A percentile compares a stretch with the other conserved stretches of the same genome.
Evolutionary conservation across 2,329 filamentous ascomycete species (phyloP).

Genomic region (Cytospora paraplurivora): DNA sequence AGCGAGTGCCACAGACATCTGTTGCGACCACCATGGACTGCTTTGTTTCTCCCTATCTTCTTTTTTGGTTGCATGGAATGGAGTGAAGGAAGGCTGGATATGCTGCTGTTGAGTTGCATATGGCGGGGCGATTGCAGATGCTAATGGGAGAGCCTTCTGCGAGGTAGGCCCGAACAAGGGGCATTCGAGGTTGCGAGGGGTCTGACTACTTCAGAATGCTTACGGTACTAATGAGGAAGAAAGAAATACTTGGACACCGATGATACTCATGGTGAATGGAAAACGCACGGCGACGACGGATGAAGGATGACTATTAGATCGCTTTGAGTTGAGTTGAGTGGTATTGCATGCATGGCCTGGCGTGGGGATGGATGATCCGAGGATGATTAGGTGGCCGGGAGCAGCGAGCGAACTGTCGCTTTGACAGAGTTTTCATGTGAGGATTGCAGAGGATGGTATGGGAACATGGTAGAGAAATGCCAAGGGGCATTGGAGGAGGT

Average conservation of each 20-base stretch:
- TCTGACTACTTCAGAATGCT: neutral
- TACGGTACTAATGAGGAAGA: constrained; percentile 3
- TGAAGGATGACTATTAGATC: constrained; percentile 3
- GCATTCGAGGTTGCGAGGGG: neutral
- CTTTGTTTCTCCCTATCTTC: neutral
- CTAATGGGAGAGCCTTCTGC: neutral
- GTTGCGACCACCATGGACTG: neutral
- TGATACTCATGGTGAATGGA: neutral
- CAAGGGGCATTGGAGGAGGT: neutral
- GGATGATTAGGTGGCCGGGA: neutral
- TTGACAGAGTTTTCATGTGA: neutral
- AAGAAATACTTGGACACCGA: neutral
- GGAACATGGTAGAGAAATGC: neutral
- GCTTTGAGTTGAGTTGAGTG: neutral
- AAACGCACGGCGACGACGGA: constrained; percentile 1
- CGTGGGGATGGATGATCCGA: neutral
- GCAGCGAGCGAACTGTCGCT: neutral
- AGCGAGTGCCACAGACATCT: constrained; percentile 6
- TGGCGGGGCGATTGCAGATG: neutral
- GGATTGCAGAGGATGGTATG: neutral
- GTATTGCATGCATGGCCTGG: constrained; percentile 2
- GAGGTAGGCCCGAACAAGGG: neutral
- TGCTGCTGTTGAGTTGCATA: neutral
- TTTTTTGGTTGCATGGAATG: neutral
- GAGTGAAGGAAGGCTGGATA: neutral